These are phyloP conservation scores for Ogataea methylovora DNA, from an alignment of 805 yeast genomes.

Conservation along the genomic window DNA sequence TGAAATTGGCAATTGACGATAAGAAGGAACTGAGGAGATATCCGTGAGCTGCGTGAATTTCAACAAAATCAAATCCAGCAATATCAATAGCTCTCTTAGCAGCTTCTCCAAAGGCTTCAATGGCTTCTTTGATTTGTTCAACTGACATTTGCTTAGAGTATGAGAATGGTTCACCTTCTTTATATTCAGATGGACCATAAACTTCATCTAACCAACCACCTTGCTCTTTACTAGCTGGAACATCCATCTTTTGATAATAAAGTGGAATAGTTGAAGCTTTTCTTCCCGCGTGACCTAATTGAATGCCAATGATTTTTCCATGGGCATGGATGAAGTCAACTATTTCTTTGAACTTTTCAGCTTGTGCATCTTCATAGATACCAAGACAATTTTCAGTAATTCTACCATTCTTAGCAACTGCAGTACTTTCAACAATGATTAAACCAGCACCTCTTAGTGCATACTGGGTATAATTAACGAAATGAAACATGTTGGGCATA, in stretches of 20 bases:
- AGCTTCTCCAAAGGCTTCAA: slow-evolving; percentile 34
- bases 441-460: slow-evolving; percentile 44
- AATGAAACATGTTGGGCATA: slow-evolving; percentile 37
- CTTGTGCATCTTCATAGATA: slow-evolving; percentile 43
- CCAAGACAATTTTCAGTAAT: slow-evolving; percentile 29
- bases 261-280: slow-evolving; percentile 22
- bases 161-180: slow-evolving; percentile 8
- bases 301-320: slow-evolving; percentile 40
- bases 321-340: slow-evolving; percentile 41
- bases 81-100: slow-evolving; percentile 41
- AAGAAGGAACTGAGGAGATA: slow-evolving; percentile 44
- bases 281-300: slow-evolving; percentile 50
- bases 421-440: slow-evolving; percentile 36
- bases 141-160: slow-evolving; percentile 36
- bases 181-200: slow-evolving; percentile 36
- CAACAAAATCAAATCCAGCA: slow-evolving; percentile 58
- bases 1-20: slow-evolving; percentile 36
- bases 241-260: slow-evolving; percentile 16
- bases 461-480: slow-evolving; percentile 40
- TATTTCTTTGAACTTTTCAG: slow-evolving; percentile 28
- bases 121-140: slow-evolving; percentile 32
- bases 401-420: slow-evolving; percentile 12
- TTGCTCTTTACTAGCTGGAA: slow-evolving; percentile 22
- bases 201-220: slow-evolving; percentile 38
- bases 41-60: slow-evolving; percentile 62